These are phyloP conservation scores for Daldinia bambusicola DNA, from an alignment of 495 filamentous ascomycete genomes.

Conservation along the genomic window DNA sequence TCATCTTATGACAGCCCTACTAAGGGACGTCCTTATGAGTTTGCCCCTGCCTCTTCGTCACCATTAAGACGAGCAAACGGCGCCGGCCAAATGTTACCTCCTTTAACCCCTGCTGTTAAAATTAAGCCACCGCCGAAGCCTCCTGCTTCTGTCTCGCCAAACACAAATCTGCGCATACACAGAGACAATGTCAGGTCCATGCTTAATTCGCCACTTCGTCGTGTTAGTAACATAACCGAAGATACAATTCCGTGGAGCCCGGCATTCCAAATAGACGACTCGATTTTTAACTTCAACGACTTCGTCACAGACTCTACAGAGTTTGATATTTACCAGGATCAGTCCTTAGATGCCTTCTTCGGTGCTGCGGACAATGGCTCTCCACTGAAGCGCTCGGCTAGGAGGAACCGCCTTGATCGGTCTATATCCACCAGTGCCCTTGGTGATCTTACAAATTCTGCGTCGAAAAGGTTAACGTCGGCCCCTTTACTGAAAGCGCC, in stretches of 20 bases:
- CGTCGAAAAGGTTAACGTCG: slow-evolving; percentile 61
- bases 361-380: slow-evolving; percentile 71
- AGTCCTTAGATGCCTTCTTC: slow-evolving; percentile 57
- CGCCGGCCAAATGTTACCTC: slow-evolving; percentile 73
- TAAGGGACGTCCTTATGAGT: slow-evolving; percentile 64
- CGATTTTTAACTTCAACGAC: slow-evolving; percentile 55
- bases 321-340: slow-evolving; percentile 81
- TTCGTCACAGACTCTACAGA: slow-evolving; percentile 62
- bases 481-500: slow-evolving; percentile 59
- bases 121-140: slow-evolving; percentile 84
- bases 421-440: slow-evolving; percentile 70
- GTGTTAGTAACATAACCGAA: slow-evolving; percentile 64
- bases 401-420: slow-evolving; percentile 68
- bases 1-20: slow-evolving; percentile 93
- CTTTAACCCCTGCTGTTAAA: slow-evolving; percentile 86
- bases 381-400: slow-evolving; percentile 77
- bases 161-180: slow-evolving; percentile 93
- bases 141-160: slow-evolving; percentile 89
- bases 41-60: slow-evolving; percentile 61
- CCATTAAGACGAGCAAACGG: slow-evolving; percentile 68
- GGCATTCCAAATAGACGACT: slow-evolving; percentile 70
- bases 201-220: slow-evolving; percentile 86
- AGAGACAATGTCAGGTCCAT: slow-evolving; percentile 86
- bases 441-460: slow-evolving; percentile 69
- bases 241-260: slow-evolving; percentile 79